Conservation (phyloP, 352 stramenopile species). For the Phytophthora cactorum region DNA sequence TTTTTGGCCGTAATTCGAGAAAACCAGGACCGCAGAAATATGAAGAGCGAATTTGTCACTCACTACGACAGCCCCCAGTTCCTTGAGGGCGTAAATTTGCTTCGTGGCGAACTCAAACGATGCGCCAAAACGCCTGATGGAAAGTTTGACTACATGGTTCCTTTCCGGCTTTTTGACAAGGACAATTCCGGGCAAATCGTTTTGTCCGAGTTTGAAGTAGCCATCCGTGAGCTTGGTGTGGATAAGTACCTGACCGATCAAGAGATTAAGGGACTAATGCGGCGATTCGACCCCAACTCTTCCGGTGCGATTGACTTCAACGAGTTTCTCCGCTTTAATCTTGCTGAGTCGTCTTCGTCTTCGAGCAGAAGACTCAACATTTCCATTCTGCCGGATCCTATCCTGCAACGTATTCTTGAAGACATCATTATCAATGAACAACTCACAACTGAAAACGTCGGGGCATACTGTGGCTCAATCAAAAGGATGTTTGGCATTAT, state of each 20-base stretch:
- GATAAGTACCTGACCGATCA: constrained; percentile 75
- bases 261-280: constrained; percentile 84
- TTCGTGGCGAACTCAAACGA: constrained; percentile 76
- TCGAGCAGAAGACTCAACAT: constrained; percentile 44
- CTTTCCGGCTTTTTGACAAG: constrained; percentile 80
- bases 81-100: constrained; percentile 69
- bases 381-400: constrained; percentile 28
- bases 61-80: constrained; percentile 84
- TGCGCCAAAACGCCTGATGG: constrained; percentile 83
- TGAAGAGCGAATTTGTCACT: constrained; percentile 86
- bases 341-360: constrained; percentile 65
- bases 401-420: constrained; percentile 51
- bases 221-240: constrained; percentile 73
- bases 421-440: constrained; percentile 57
- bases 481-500: constrained; percentile 86
- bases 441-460: constrained; percentile 48
- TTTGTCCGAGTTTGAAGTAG: constrained; percentile 74
- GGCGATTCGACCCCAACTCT: constrained; percentile 73
- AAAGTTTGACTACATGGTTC: constrained; percentile 74
- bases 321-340: constrained; percentile 82
- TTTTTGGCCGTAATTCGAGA: constrained; percentile 75
- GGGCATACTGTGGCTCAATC: constrained; percentile 66
- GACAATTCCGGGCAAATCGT: constrained; percentile 71
- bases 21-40: constrained; percentile 76
- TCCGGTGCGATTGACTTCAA: constrained; percentile 74